Percentiles rank a stretch among this genome's conserved stretches.
Evolutionary conservation across 2,329 filamentous ascomycete genomes (phyloP).

Genomic region (Aureobasidium vineae): DNA sequence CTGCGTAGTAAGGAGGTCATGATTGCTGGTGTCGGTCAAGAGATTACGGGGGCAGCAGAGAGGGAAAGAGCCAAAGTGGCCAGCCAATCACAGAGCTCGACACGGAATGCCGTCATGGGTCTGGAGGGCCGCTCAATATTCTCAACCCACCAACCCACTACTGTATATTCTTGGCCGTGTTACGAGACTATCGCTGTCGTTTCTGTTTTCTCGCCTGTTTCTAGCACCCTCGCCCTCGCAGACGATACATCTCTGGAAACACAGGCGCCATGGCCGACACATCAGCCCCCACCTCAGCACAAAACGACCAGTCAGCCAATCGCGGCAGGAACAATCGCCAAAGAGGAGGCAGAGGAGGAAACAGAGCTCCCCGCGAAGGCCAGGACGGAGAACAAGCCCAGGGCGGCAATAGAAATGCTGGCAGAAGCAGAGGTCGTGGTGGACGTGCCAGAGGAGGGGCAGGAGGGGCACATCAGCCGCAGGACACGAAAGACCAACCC

Average conservation of each 20-base stretch:
- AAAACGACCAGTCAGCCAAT: slow-evolving; percentile 16
- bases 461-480: slow-evolving; percentile 34
- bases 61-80: not conserved
- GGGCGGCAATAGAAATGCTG: slow-evolving; percentile 34
- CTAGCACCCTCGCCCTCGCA: not conserved
- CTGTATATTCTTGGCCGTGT: not conserved
- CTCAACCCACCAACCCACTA: not conserved
- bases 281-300: slow-evolving; percentile 16
- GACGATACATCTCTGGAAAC: not conserved
- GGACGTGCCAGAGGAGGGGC: slow-evolving; percentile 42
- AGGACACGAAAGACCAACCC: slow-evolving; percentile 30
- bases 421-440: slow-evolving; percentile 31
- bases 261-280: slow-evolving; percentile 24
- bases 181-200: not conserved
- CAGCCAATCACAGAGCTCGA: slow-evolving; percentile 20
- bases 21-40: slow-evolving; percentile 19
- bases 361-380: slow-evolving; percentile 34
- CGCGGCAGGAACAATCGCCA: slow-evolving; percentile 37
- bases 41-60: slow-evolving; percentile 11
- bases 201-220: not conserved
- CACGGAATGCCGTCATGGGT: slow-evolving; percentile 16
- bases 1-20: not conserved
- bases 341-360: slow-evolving; percentile 39
- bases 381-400: slow-evolving; percentile 35
- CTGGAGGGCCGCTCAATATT: not conserved